Base-by-base conservation (phyloP, 2,329 filamentous ascomycete species). In the Xylariaceae sp. region DNA sequence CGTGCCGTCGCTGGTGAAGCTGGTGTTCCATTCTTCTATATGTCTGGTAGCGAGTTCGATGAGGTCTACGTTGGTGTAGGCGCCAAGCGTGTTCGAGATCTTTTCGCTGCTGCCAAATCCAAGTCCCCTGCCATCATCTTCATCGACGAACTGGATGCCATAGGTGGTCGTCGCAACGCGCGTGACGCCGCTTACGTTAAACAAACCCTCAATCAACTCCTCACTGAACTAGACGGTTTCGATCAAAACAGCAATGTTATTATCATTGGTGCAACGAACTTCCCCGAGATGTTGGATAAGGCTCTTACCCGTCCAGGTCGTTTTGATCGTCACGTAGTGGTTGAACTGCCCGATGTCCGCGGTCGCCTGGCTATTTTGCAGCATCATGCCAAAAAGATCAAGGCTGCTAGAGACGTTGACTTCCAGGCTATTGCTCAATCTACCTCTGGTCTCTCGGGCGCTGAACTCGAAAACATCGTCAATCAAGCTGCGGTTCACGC, bases 1-100 rank as follows among this genome's bases (percentile, higher is more conserved):
- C 85, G 93, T 57, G 94, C 93, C 41, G 93, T 98, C 46, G 93
- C 93, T 36, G 93, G 93, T 39, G 93, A 98, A 70, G 90, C 93
- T 40, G 93, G 91, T 42, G 93, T 98, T 15, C 93, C 93, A 1
- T 98, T 98, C 76, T 98, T 97, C 76, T 98, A 96, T 76, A 97
- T 98, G 91, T 98, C 93, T 59, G 93, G 93, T 38, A 95, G 89
- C 44, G 93, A 98, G 64, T 98, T 98, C 61, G 93, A 98, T 59
- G 93, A 98, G 66, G 85, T 98, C 39, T 98, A 96, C 59, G 94
- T 98, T 28, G 93, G 93, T 61, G 93, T 98, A 40, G 89, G 90
- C 60, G 89, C 89, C 34, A 95, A 98, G 74, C 87, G 93, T 59
- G 91, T 98, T 37, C 88, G 93, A 44, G 93, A 96, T 48, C 78